These are phyloP conservation scores for Bonnemaisonia californica DNA, from an alignment of 31 red algal species.

Conservation along the genomic window DNA sequence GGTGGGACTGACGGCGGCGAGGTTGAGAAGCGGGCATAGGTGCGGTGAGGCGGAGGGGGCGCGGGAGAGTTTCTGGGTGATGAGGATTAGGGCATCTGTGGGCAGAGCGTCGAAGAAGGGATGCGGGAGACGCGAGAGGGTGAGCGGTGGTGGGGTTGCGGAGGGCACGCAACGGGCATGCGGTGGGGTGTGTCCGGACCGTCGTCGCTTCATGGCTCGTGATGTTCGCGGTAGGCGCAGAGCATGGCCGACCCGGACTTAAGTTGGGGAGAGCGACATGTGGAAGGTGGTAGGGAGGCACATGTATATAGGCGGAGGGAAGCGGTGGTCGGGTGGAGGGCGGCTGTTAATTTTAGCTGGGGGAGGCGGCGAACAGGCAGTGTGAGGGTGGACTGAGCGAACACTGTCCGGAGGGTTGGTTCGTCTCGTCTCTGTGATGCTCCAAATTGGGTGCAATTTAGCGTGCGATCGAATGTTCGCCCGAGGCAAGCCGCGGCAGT, in stretches of 20 bases:
- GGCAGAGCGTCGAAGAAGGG: conserved; percentile 25
- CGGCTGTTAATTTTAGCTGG: no score
- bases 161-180: background rate
- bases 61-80: conserved; percentile 2
- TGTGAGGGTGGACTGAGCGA: no score
- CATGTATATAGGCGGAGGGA: no score
- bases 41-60: background rate
- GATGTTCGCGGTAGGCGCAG: background rate
- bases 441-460: no score
- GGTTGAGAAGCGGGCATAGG: conserved; percentile 16
- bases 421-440: no score
- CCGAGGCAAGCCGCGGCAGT: no score
- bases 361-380: no score
- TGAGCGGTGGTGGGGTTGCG: background rate
- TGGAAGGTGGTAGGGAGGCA: no score
- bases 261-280: background rate
- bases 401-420: no score
- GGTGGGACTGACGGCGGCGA: background rate
- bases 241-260: no score
- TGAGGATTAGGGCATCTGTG: conserved; percentile 1
- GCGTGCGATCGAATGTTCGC: no score
- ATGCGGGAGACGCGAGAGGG: background rate
- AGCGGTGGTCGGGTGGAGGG: no score
- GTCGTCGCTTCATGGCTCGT: background rate
- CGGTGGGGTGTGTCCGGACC: background rate